Base-by-base conservation (phyloP, 257 asterid genomes). In the Ilex asprella region DNA sequence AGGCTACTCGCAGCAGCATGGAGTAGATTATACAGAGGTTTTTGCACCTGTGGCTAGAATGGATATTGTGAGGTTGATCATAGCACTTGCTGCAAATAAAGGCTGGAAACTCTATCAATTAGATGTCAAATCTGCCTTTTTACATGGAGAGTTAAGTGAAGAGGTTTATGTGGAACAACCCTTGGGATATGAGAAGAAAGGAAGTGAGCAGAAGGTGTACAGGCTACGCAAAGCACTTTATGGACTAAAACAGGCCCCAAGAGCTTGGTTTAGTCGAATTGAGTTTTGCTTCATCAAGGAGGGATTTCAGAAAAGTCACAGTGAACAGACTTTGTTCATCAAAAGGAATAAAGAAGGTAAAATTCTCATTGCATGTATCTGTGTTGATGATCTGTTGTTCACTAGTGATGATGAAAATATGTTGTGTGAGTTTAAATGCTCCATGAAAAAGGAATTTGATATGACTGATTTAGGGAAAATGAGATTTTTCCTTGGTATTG, bases 261-360 rank as follows among this genome's bases (percentile, higher is more conserved):
- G 52, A 30, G 61, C 61, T 31, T 57, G 43, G 61, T 57, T 57
- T 57, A 57, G 61, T 57, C 46, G 21, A 31, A 57, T 57, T 27
- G 61, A 57, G 10, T 39, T 8, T 7, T 41, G 35, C 51, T 31
- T 15, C 5, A 12, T 58, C 49, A 58, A 58, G 39, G 62, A 58
- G 32, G 62, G 62, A 2, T 58, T 58, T 21, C 31, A 32, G 14
- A 58, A 39, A 39, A 30, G 39, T 16, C 10, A 58, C 44, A 58
- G 16, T 30, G 50, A 58, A n/a, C 15, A 58, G 8, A 58, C 62
- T 10, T 58, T 58, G 49, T 58, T 58, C 47, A 30, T 39, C 15
- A 58, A 58, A 39, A 35, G 10, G 14, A 58, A n/a, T 10, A 58
- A 7, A 39, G 16, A 58, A 31, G 49, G 49, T 21, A 57, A 57